Evolutionary conservation across 2,329 filamentous ascomycete genomes (phyloP), one percentile per base, ranked within the genome.

Genomic region (Leptodontidium sp.): DNA sequence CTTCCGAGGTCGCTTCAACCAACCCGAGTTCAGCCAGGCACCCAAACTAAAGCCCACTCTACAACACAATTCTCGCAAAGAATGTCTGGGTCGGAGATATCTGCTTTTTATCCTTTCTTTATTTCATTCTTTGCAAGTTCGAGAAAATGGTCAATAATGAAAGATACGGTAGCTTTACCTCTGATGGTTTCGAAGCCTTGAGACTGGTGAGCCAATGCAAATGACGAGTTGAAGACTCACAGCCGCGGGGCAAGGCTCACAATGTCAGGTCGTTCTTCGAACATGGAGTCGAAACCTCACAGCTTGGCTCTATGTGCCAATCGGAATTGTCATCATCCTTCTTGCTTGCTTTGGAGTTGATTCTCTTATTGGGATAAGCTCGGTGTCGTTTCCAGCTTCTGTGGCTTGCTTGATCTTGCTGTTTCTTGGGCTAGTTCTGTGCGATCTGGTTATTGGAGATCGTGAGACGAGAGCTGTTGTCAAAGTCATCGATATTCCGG

Each of bases 341-440:
- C 71, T 81, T 24, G 76, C 78, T 62, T 82, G 80, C 70, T 82
- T 81, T 72, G 82, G 81, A 7, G 73, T 83, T 43, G 76, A 82
- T 73, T 75, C 76, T 57, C 75, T 82, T 1, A 82, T 83, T 68
- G 78, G 79, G 14, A 76, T 85, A 8, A 82, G 83, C 65, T 80
- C 81, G 26, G 82, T 88, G 8, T 81, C 85, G 0, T 90, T 90
- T 69, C 87, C 87, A 0, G 84, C 87, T 2, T 88, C 86, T 1
- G 87, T 90, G 2, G 86, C 87, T 4, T 86, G 85, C 53, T 81
- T 90, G 72, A 78, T 89, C 53, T 70, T 87, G 9, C 78, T 89
- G 2, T 88, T 89, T 72, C 72, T 85, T 24, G 80, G 75, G 0
- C 78, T 89, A 12, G 79, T 88, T 8, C 65, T 82, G 0, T 82